Base-by-base conservation (phyloP, 164 flowering plant species). In the Vitis labrusca region DNA sequence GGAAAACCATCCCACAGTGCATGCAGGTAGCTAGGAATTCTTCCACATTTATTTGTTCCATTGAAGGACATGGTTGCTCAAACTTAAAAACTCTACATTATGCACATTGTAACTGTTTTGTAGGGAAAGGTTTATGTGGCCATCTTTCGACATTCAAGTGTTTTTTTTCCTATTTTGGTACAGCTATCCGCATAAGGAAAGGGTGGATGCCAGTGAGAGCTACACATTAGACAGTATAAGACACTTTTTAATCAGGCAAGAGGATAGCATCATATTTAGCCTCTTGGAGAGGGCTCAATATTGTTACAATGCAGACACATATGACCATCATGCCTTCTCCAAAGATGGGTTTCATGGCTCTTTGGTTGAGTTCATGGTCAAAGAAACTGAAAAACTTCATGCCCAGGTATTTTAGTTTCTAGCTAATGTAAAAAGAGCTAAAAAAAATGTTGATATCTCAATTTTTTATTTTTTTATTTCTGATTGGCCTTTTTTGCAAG, bases 221-320 rank as follows among this genome's bases (percentile, higher is more conserved):
- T 80, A 85, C 77, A 89, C 87, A 8, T 76, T 89, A 54, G 87
- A 85, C 15, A 72, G 81, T 37, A 85, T 89, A 68, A 74, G 93
- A 48, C 67, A 76, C 65, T 80, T 87, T n/a, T 75, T 89, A 63
- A 85, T 89, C 37, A 79, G 86, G 27, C 89, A 89, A 87, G 99
- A 95, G 82, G 99, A 93, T 59, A 89, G 86, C 74, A 85, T 89
- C 15, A 87, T 89, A 65, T 89, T 77, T 70, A 63, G 86, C 80
- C 89, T 89, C 47, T 60, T 87, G 63, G 93, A 87, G 80, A 84
- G 93, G 69, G 81, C 91, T 49, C 88, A 84, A 23, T 85, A 80
- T 68, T 78, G 85, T 71, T 84, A 77, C 61, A 89, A 89, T 77
- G 75, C 81, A 2, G 80, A 78, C 29, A 75, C 88, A 48, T 89